phyloP scores from a whole-genome alignment of 2,329 filamentous ascomycete genomes.

The Colletotrichum siamense region DNA sequence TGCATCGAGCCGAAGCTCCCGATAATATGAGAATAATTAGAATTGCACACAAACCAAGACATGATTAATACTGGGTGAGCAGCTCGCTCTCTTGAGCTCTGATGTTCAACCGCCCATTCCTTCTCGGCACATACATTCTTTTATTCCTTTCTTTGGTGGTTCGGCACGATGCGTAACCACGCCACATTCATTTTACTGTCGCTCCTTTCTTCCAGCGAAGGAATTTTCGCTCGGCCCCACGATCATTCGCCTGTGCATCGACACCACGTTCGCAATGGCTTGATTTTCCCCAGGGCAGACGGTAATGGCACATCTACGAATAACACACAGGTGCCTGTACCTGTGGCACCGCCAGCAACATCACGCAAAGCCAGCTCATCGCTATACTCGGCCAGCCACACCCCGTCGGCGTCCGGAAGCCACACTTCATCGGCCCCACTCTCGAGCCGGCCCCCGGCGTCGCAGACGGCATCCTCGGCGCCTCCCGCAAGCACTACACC shows the following conservation, averaged over 20 bases:
- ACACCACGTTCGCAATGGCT: background rate
- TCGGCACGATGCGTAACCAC: background rate
- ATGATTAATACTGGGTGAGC: background rate
- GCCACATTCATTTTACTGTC: background rate
- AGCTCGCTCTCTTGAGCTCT: background rate
- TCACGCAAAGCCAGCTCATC: background rate
- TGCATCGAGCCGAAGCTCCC: background rate
- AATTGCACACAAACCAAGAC: background rate
- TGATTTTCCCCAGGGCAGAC: background rate
- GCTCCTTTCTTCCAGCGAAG: background rate
- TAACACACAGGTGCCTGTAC: background rate
- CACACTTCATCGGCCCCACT: background rate
- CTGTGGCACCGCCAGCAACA: background rate
- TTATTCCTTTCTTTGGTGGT: background rate
- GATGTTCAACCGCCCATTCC: accelerated
- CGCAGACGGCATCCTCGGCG: background rate
- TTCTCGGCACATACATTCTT: background rate
- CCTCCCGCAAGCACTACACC: background rate
- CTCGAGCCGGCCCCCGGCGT: background rate
- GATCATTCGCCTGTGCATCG: background rate
- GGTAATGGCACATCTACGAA: background rate
- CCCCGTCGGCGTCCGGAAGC: background rate
- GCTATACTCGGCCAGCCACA: background rate
- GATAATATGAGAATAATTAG: background rate
- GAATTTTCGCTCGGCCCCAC: background rate